Evolutionary conservation across 2,329 filamentous ascomycete genomes (phyloP), one percentile per base, ranked within the genome.

Genomic region (Tolypocladium ophioglossoides): DNA sequence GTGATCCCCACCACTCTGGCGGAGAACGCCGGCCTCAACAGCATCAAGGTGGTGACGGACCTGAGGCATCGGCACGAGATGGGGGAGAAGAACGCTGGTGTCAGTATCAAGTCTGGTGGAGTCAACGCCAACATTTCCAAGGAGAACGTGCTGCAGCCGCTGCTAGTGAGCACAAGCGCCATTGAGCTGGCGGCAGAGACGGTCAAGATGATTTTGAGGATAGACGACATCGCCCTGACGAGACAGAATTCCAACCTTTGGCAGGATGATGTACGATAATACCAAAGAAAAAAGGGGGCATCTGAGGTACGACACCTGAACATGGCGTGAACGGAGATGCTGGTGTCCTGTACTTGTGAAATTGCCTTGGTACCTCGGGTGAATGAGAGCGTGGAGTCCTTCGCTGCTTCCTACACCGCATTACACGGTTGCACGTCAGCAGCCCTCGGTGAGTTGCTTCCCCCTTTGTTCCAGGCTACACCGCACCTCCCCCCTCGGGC

Each of bases 11-110:
- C 92, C 37, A 99, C 94, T 1, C 78, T 99, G 62, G 95, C 94
- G 0, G 94, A 99, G 76, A 99, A 99, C 64, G 94, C 94, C 0
- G 94, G 94, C 51, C 78, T 99, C 59, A 99, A 99, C 79, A 92
- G 89, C 70, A 99, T 99, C 80, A 96, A 95, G 76, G 94, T 99
- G 32, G 94, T 99, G 49, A 99, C 94, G 30, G 94, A 97, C 65
- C 76, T 99, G 66, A 83, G 94, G 67, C 91, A 96, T 74, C 84
- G 91, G 65, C 94, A 99, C 73, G 94, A 94, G 63, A 86, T 91
- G 73, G 94, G 92, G 54, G 91, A 97, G 80, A 87, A 86, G 76
- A 96, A 95, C 66, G 94, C 95, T 1, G 95, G 94, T 64, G 91
- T 99, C 59, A 96, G 91, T 75, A 97, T 99, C 78, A 94, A 96